Conservation (phyloP, 257 asterid genomes). For the Solanum neorickii region DNA sequence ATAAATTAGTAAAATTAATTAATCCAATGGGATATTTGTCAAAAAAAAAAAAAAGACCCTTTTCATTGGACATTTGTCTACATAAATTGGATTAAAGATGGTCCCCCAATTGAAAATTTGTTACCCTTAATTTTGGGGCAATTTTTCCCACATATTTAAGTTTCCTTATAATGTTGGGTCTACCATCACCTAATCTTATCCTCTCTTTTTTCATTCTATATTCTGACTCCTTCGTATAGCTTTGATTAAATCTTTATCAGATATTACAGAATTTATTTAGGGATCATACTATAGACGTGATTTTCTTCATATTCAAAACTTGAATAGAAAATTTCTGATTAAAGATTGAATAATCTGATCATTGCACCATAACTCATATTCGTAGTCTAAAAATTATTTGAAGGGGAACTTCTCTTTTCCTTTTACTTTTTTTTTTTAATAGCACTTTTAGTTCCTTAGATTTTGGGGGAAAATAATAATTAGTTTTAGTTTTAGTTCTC, state of each 20-base stretch:
- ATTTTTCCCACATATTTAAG: slow-evolving; percentile 1
- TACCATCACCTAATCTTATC: not conserved
- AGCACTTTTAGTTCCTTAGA: not conserved
- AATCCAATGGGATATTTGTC: not conserved
- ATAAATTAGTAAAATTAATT: not conserved
- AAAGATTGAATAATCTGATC: no score
- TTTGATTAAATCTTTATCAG: no score
- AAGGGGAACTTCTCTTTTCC: not conserved
- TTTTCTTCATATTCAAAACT: no score
- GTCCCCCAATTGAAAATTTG: slow-evolving; percentile 8
- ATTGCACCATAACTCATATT: no score
- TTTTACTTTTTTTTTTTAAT: no score
- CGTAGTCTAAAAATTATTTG: not conserved
- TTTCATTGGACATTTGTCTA: slow-evolving; percentile 3
- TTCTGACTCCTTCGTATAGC: no score
- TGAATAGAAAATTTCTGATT: no score
- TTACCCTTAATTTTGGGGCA: slow-evolving; percentile 19
- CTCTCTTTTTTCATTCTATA: not conserved
- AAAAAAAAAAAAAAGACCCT: not conserved
- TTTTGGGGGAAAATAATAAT: no score
- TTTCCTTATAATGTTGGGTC: not conserved
- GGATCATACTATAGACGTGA: no score
- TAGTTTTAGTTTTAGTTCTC: not conserved
- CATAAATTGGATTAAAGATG: slow-evolving; percentile 8
- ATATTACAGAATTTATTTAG: no score